A percentile compares a stretch with the other conserved stretches of the same genome.
Conservation (phyloP, 768 basidiomycete species). For the Lyophyllum atratum region DNA sequence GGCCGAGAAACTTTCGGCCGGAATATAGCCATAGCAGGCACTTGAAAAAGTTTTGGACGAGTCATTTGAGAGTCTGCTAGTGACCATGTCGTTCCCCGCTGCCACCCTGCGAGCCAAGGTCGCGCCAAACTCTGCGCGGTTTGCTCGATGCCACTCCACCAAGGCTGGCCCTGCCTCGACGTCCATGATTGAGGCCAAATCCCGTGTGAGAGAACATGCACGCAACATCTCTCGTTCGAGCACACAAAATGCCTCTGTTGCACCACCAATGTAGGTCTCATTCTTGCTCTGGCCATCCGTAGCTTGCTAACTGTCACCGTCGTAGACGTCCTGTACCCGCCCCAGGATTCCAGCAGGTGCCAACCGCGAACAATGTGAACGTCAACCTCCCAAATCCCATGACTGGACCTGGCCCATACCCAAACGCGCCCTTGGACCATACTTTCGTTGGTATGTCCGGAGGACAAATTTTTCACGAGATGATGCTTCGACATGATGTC, state of each 20-base stretch:
- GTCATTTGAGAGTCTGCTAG: too few species aligned
- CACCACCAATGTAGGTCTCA: constrained; percentile 57
- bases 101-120: constrained; percentile 43
- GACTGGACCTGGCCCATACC: constrained; percentile 39
- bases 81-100: constrained; percentile 44
- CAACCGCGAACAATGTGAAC: constrained; percentile 34
- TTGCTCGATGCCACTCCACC: constrained; percentile 54
- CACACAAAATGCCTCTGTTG: constrained; percentile 57
- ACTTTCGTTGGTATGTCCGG: constrained; percentile 94
- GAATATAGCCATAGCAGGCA: too few species aligned
- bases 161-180: constrained; percentile 39
- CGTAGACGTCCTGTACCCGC: constrained; percentile 63
- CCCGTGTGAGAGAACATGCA: constrained; percentile 76
- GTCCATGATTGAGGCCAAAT: constrained; percentile 76
- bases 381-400: constrained; percentile 32
- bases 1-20: too few species aligned
- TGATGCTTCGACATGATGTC: constrained; percentile 97
- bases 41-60: too few species aligned
- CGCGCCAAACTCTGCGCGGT: constrained; percentile 33
- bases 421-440: constrained; percentile 63
- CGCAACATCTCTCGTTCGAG: constrained; percentile 74
- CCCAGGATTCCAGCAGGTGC: constrained; percentile 51
- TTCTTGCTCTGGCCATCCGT: constrained; percentile 8
- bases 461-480: constrained; percentile 98
- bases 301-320: constrained; percentile 1